These are phyloP conservation scores for Ophiostoma ulmi DNA, from an alignment of 2,329 filamentous ascomycete genomes.

Conservation along the genomic window DNA sequence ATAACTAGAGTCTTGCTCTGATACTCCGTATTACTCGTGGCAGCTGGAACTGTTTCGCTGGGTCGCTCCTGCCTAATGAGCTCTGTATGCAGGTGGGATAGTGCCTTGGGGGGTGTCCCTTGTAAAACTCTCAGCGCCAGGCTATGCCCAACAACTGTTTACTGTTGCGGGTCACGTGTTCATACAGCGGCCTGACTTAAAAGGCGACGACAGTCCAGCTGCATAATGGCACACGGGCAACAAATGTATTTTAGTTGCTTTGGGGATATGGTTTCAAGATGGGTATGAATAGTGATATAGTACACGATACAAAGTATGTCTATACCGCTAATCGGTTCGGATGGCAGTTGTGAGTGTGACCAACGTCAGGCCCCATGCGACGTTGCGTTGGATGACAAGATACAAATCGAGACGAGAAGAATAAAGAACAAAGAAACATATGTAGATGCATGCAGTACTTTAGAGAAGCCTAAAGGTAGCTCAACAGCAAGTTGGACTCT, in stretches of 20 bases:
- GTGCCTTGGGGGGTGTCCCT: background rate
- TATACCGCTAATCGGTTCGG: background rate
- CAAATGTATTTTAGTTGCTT: background rate
- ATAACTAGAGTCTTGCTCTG: too few species aligned
- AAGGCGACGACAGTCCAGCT: background rate
- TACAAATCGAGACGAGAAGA: background rate
- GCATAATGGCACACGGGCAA: background rate
- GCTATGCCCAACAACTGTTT: background rate
- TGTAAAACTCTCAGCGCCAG: too few species aligned
- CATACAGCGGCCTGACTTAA: background rate
- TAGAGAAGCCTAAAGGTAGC: background rate
- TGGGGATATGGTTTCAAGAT: background rate
- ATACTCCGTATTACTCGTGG: too few species aligned
- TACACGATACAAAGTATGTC: background rate
- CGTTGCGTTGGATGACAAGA: background rate
- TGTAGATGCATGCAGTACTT: background rate
- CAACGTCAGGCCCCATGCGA: background rate
- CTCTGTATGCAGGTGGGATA: background rate
- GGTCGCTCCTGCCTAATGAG: slow-evolving; percentile 5
- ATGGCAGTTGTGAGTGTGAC: too few species aligned
- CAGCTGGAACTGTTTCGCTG: background rate
- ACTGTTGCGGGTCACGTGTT: background rate
- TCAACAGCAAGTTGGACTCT: too few species aligned
- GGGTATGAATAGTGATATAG: background rate
- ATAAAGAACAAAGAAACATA: background rate